These are phyloP conservation scores for Candida methanosorbosa DNA, from an alignment of 805 yeast species.

Conservation along the genomic window DNA sequence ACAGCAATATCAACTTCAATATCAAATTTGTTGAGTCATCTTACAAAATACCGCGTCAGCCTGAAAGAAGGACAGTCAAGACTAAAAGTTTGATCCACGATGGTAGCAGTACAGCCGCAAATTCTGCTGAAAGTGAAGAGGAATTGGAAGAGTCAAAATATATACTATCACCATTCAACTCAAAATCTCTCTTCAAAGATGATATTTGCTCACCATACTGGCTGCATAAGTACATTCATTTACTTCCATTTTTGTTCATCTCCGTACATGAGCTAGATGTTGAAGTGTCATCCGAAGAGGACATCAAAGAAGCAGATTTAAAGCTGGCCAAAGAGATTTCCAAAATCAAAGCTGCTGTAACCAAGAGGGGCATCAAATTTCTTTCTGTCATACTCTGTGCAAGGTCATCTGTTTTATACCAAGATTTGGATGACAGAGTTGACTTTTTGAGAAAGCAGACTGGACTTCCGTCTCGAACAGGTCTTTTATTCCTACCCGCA, in stretches of 20 bases:
- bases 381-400: constrained; percentile 27
- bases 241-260: constrained; percentile 39
- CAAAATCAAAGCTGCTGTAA: constrained; percentile 22
- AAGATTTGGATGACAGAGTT: constrained; percentile 27
- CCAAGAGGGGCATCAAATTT: constrained; percentile 22
- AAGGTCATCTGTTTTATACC: constrained; percentile 18
- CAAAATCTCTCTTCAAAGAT: constrained; percentile 30
- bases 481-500: constrained; percentile 33
- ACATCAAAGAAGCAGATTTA: constrained; percentile 17
- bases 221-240: constrained; percentile 42
- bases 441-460: constrained; percentile 30
- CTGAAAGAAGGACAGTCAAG: no score
- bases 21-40: constrained; percentile 23
- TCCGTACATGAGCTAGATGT: constrained; percentile 31
- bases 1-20: constrained; percentile 14
- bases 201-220: constrained; percentile 38
- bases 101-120: constrained; percentile 3
- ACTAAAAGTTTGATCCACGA: neutral
- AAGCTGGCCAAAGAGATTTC: constrained; percentile 29
- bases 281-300: constrained; percentile 17
- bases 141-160: no score
- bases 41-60: no score
- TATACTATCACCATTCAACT: constrained; percentile 35
- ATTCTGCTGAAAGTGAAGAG: no score
- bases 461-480: constrained; percentile 34